Percentiles rank a stretch among this genome's conserved stretches.
phyloP scores from a whole-genome alignment of 371 early-diverging fungal genomes.

The Apophysomyces elegans region DNA sequence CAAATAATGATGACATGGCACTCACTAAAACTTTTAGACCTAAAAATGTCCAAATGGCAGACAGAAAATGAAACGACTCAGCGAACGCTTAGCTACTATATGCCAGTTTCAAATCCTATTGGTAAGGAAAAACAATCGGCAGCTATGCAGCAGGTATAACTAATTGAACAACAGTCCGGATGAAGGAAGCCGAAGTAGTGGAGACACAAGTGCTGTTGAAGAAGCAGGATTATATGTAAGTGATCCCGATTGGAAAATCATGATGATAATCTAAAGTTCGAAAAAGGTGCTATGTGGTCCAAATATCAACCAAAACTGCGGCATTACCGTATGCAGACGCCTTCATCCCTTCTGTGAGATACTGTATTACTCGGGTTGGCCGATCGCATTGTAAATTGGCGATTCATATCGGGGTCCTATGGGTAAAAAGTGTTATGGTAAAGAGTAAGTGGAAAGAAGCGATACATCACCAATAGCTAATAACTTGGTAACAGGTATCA shows the following conservation, averaged over 20 bases:
- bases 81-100: constrained; percentile 44
- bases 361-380: constrained; percentile 58
- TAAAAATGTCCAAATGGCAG: constrained; percentile 16
- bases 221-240: constrained; percentile 58
- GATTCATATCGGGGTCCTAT: constrained; percentile 58
- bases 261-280: constrained; percentile 7
- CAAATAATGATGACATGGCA: not conserved
- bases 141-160: not conserved
- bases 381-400: constrained; percentile 50
- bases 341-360: constrained; percentile 59
- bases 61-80: constrained; percentile 23
- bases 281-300: constrained; percentile 46
- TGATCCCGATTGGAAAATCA: not conserved
- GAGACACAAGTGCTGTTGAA: constrained; percentile 56
- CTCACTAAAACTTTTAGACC: not conserved
- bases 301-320: constrained; percentile 52
- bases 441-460: constrained; percentile 36
- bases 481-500: constrained; percentile 27
- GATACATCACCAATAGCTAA: not conserved
- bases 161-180: constrained; percentile 34
- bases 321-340: constrained; percentile 66
- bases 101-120: constrained; percentile 55
- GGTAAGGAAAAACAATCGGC: constrained; percentile 15
- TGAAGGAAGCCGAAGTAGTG: constrained; percentile 64
- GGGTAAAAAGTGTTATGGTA: constrained; percentile 59